Conservation (phyloP, 176 grass and related monocot genomes). For the Metroxylon sagu region DNA sequence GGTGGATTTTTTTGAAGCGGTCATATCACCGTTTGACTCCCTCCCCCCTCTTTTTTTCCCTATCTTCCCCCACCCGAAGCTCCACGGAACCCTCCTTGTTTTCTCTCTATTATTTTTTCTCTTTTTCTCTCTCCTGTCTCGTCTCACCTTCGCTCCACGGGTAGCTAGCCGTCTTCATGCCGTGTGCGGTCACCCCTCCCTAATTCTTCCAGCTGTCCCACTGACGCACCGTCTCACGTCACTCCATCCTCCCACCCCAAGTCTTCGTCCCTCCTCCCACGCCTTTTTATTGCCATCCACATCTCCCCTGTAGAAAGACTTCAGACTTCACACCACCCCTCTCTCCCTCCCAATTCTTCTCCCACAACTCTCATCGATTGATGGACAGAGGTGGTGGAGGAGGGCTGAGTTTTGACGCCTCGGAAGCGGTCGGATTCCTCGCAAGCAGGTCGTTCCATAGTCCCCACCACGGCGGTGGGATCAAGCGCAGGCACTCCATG, state of each 20-base stretch:
- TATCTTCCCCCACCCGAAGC: background rate
- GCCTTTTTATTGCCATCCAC: slow-evolving; percentile 36
- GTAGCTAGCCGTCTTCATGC: no score
- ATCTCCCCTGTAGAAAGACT: slow-evolving; percentile 37
- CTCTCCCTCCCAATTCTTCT: slow-evolving; percentile 12
- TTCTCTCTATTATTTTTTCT: no score
- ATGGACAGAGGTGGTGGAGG: slow-evolving; percentile 12
- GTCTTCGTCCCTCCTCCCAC: background rate
- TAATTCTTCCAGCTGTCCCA: slow-evolving; percentile 19
- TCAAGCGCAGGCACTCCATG: background rate
- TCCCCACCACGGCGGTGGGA: background rate
- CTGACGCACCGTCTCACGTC: slow-evolving; percentile 87
- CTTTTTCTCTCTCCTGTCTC: no score
- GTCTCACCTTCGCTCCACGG: no score
- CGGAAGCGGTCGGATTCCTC: background rate
- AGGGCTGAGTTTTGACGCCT: slow-evolving; percentile 30
- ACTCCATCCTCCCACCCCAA: background rate
- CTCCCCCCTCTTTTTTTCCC: background rate
- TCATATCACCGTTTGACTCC: slow-evolving; percentile 10
- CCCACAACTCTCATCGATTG: background rate
- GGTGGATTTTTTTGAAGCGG: slow-evolving; percentile 13
- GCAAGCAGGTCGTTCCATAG: no score
- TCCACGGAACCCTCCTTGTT: no score
- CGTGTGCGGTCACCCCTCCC: background rate
- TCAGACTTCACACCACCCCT: slow-evolving; percentile 21